Base-by-base conservation (phyloP, 129 eudicot genomes). In the Apium graveolens region DNA sequence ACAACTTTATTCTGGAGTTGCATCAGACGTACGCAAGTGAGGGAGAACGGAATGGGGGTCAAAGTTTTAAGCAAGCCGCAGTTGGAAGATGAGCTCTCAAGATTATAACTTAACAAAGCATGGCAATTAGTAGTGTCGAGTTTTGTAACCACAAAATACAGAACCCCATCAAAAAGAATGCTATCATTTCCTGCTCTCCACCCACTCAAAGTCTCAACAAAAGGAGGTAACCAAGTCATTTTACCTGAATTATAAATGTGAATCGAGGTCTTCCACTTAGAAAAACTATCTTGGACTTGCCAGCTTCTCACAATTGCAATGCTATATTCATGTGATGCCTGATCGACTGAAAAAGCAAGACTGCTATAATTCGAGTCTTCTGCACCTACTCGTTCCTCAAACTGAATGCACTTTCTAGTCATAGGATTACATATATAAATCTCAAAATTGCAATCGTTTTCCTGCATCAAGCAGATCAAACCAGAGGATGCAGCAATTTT, bases 161-260 rank as follows among this genome's bases (percentile, higher is more conserved):
- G 77, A 11, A 78, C 42, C n/a, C 80, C 80, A 17, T 79, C 42
- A 21, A 88, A 86, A 16, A 89, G 77, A 32, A 79, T 85, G 14
- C 89, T 82, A 41, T 80, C 89, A 43, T 77, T 71, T 31, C 90
- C 93, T 17, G 90, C 79, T 63, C 92, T 80, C 92, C 92, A 89
- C 37, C 87, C 90, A 18, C 66, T 63, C 82, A 84, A 82, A 17
- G 76, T 75, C 35, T 82, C 84, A 68, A 31, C 35, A 73, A 82
- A 80, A 0, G 88, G 89, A 45, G 82, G 62, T 63, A 81, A 12
- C 93, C 93, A 89, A 31, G 66, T 78, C 82, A 24, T 80, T 70
- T 31, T 85, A n/a, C 55, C 78, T 1, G 90, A 89, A 11, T 76
- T 48, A 60, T 86, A 89, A 34, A 86, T 53, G 8, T 89, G 85